phyloP scores from a whole-genome alignment of 176 grass and related monocot genomes.

The Oryza glumipatula region DNA sequence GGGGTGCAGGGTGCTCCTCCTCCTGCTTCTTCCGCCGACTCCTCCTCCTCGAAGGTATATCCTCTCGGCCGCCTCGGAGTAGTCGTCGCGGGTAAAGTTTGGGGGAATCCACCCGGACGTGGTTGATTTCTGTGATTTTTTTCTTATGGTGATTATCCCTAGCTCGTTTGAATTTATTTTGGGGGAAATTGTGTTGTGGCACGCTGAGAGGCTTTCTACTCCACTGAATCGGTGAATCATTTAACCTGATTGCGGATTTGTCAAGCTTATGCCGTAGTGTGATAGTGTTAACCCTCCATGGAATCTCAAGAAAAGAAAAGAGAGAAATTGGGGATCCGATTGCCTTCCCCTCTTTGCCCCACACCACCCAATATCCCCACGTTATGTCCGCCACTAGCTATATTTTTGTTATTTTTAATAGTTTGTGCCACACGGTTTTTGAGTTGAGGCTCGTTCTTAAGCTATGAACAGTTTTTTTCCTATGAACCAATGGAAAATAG shows the following conservation, averaged over 20 bases:
- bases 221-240: no score
- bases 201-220: no score
- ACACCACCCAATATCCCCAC: neutral
- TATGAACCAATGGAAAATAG: neutral
- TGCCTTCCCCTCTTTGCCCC: neutral
- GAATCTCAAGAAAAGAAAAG: neutral
- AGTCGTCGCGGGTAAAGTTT: neutral
- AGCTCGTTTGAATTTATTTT: no score
- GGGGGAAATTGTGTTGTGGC: no score
- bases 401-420: neutral
- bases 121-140: neutral
- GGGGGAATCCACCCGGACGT: neutral
- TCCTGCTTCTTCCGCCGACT: neutral
- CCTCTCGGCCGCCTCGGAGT: no score
- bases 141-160: neutral
- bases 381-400: neutral
- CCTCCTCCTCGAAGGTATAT: no score
- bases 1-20: no score
- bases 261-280: no score
- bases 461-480: neutral
- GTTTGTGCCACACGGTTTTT: neutral
- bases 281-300: neutral
- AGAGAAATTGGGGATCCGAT: neutral
- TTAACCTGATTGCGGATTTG: no score
- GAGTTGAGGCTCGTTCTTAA: neutral